Evolutionary conservation across 371 early-diverging fungal species (phyloP).

Genomic region (Mucor saturninus): DNA sequence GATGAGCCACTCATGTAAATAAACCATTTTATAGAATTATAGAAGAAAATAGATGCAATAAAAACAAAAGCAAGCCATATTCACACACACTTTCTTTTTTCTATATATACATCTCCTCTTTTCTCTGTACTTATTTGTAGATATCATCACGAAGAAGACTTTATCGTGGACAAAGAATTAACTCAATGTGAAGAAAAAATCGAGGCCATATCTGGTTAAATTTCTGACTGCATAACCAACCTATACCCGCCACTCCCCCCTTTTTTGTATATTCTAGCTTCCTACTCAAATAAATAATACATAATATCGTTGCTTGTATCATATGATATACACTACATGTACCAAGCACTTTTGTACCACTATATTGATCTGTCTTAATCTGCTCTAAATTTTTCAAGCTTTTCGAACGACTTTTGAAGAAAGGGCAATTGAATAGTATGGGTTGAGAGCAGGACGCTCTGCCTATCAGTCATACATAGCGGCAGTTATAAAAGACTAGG

Average conservation of each 20-base stretch:
- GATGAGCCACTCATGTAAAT: slow-evolving; percentile 82
- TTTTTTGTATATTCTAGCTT: too few relatives aligned
- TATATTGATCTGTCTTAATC: too few relatives aligned
- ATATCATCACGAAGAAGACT: slow-evolving; percentile 12
- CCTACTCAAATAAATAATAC: too few relatives aligned
- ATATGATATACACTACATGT: too few relatives aligned
- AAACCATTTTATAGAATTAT: slow-evolving; percentile 1
- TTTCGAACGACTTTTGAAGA: too few relatives aligned
- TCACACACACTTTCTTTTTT: not conserved
- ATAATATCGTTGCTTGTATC: too few relatives aligned
- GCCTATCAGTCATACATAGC: too few relatives aligned
- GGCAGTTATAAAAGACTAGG: too few relatives aligned
- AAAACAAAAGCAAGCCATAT: slow-evolving; percentile 6
- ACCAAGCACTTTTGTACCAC: too few relatives aligned
- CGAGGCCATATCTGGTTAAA: slow-evolving; percentile 13
- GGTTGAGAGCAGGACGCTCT: too few relatives aligned
- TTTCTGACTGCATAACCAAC: not conserved
- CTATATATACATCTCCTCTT: not conserved
- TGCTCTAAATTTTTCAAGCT: too few relatives aligned
- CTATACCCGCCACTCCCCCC: not conserved
- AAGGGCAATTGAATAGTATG: too few relatives aligned
- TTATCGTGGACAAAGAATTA: not conserved
- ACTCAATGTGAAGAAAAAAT: slow-evolving; percentile 4
- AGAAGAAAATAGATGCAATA: slow-evolving; percentile 7
- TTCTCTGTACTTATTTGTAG: not conserved